These are phyloP conservation scores for Punica granatum DNA, from an alignment of 345 rosid species.

Conservation along the genomic window DNA sequence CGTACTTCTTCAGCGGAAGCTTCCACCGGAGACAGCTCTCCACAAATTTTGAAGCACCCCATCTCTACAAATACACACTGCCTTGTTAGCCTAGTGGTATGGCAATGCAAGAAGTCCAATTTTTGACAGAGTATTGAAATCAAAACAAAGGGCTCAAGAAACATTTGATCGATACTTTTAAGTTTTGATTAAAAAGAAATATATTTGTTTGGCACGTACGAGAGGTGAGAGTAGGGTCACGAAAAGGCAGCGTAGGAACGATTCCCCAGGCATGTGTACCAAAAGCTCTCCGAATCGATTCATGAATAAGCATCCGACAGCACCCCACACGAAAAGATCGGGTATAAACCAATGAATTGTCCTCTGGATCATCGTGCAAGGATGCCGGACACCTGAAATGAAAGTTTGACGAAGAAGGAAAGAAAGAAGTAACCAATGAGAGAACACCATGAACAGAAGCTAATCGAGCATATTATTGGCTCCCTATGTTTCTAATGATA, in stretches of 20 bases:
- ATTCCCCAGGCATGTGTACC: constrained; percentile 36
- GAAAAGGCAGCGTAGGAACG: constrained; percentile 12
- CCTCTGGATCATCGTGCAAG: constrained; percentile 28
- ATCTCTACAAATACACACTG: constrained; percentile 14
- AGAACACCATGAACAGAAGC: too few relatives aligned
- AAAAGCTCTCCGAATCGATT: constrained; percentile 27
- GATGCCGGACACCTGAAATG: constrained; percentile 24
- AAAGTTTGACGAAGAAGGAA: too few relatives aligned
- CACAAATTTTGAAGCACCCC: constrained; percentile 20
- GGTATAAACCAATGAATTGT: constrained; percentile 27
- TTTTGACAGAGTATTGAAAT: not conserved
- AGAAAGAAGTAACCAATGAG: too few relatives aligned
- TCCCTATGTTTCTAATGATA: not conserved
- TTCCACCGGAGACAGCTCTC: constrained; percentile 20
- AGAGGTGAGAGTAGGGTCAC: constrained; percentile 28
- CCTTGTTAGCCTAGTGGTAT: not conserved
- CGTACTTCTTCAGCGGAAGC: constrained; percentile 18
- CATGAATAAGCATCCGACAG: constrained; percentile 17
- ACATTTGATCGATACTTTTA: not conserved
- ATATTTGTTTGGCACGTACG: too few relatives aligned
- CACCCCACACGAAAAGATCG: not conserved
- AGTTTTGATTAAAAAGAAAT: too few relatives aligned
- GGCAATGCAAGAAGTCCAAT: not conserved
- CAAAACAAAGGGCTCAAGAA: too few relatives aligned
- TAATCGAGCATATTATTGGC: too few relatives aligned